Evolutionary conservation across 306 rosid species (phyloP), one percentile per base, ranked within the genome.

Genomic region (Acacia acuminata): DNA sequence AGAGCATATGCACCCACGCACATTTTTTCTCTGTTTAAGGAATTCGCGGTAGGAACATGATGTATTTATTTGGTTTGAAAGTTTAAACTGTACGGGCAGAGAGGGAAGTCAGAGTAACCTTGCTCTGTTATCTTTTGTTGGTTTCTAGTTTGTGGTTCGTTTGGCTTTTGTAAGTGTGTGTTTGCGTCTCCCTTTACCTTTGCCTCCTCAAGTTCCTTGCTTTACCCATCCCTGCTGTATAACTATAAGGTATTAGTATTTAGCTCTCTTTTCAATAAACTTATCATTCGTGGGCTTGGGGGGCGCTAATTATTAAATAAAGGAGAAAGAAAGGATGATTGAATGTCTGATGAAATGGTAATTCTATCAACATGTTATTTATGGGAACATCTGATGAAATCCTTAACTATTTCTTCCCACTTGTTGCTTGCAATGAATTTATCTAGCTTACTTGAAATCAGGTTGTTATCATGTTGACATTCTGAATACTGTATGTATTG

Each of bases 81-180:
- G 30, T 43, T 77, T 47, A 15, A 45, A 15, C 12, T 40, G 55
- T 44, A 27, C 47, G 60, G 19, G 42, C 13, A 77, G 60, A 25
- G 45, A 44, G 58, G 71, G 38, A 53, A 77, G 25, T 66, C 36
- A 5, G 36, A 20, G 47, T 19, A 78, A 65, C 53, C 14, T 47
- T 47, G 38, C 67, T 47, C 27, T 25, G 58, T 66, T 10, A 44
- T 77, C 47, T 47, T 45, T 2, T 47, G 34, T 30, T 77, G 48
- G 10, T 64, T 7, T 32, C 22, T 44, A 45, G 44, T 45, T 32
- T 43, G 32, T 9, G 45, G 30, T 30, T 36, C 34, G 42, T 44
- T 44, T 76, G 48, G 45, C 44, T 63, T 63, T 32, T 75, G 81
- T 14, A 14, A 24, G 12, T 75, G 55, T 76, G 27, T 75, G 36